Conservation (phyloP, 176 grass and related monocot species). For the Bolboschoenus planiculmis region DNA sequence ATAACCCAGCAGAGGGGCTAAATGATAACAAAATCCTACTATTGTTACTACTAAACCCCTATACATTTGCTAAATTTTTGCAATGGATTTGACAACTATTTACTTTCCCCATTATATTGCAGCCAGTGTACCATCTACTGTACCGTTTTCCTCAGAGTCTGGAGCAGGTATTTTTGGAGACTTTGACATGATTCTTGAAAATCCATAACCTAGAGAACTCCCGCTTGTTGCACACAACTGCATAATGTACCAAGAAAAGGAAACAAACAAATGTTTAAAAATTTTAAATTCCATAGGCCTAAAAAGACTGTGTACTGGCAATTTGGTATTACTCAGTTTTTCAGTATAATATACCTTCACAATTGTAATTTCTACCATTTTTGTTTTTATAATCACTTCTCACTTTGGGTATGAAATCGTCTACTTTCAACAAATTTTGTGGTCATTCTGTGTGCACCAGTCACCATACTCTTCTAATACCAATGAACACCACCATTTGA, state of each 20-base stretch:
- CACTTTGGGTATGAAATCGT: not conserved
- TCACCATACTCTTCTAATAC: not conserved
- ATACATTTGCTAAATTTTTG: not conserved
- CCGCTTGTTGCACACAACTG: slow-evolving; percentile 68
- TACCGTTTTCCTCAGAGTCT: slow-evolving; percentile 60
- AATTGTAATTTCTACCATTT: not conserved
- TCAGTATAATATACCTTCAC: not conserved
- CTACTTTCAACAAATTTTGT: not conserved
- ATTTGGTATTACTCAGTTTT: not conserved
- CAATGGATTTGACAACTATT: not conserved
- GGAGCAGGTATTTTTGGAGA: slow-evolving; percentile 36
- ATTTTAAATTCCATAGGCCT: not conserved
- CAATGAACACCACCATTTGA: not conserved
- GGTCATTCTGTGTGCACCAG: not conserved
- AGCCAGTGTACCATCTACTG: slow-evolving; percentile 47
- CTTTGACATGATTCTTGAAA: slow-evolving; percentile 51
- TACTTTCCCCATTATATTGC: not conserved
- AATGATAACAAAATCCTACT: slow-evolving; percentile 1
- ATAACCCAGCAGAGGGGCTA: not conserved
- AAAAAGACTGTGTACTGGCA: not conserved
- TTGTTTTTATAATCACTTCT: not conserved
- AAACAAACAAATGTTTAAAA: slow-evolving; percentile 4
- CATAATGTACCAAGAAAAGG: slow-evolving; percentile 6
- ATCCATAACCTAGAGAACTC: slow-evolving; percentile 87
- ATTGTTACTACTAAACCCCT: slow-evolving; percentile 1